Conservation (phyloP, 2,329 filamentous ascomycete species). For the Alternaria longipes region DNA sequence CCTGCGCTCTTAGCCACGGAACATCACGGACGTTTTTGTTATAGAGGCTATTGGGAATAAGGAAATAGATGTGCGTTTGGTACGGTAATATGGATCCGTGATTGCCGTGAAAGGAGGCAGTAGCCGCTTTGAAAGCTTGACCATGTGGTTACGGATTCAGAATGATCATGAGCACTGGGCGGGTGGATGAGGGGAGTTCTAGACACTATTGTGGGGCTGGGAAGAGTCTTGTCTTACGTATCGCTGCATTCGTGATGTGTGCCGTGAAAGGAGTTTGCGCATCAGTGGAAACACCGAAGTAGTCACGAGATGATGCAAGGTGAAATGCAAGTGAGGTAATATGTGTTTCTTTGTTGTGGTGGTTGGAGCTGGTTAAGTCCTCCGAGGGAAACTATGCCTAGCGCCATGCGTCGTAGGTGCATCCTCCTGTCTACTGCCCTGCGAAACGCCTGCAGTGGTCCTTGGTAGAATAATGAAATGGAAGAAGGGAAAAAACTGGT, state of each 20-base stretch:
- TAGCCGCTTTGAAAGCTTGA: not conserved
- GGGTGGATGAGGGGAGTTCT: conserved; percentile 12
- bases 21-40: not conserved
- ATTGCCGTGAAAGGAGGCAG: conserved; percentile 5
- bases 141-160: not conserved
- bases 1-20: not conserved
- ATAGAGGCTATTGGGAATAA: conserved; percentile 3
- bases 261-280: not conserved
- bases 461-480: not conserved
- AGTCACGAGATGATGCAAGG: conserved; percentile 1
- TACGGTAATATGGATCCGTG: not conserved
- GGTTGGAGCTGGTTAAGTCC: not conserved
- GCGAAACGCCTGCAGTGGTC: conserved; percentile 13
- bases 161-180: not conserved
- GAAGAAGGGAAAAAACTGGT: conserved; percentile 6
- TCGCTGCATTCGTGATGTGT: conserved; percentile 1
- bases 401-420: not conserved
- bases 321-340: conserved; percentile 5
- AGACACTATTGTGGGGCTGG: conserved; percentile 13
- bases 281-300: not conserved
- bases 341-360: not conserved
- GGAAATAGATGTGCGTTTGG: conserved; percentile 8
- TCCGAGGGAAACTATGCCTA: conserved; percentile 7
- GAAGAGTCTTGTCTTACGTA: conserved; percentile 12
- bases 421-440: not conserved